These are phyloP conservation scores for Salix udensis DNA, from an alignment of 345 rosid species.

Conservation along the genomic window DNA sequence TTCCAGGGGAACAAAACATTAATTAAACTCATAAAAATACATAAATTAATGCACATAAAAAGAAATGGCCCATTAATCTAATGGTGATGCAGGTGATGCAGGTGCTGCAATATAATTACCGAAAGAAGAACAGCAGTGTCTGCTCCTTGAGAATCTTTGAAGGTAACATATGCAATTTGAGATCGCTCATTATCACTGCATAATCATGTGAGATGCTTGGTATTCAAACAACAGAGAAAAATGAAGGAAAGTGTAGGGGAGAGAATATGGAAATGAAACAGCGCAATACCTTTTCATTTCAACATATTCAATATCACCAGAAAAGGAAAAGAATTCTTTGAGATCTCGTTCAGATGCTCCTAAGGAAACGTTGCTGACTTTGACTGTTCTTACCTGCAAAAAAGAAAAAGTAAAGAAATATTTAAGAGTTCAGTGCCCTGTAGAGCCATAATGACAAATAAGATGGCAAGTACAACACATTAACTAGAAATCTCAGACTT, in stretches of 20 bases:
- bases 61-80: neutral
- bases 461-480: neutral
- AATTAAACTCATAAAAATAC: neutral
- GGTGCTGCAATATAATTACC: slow-evolving; percentile 36
- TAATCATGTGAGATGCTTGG: slow-evolving; percentile 12
- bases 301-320: slow-evolving; percentile 76
- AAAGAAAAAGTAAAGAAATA: neutral
- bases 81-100: too few relatives aligned
- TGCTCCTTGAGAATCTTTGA: slow-evolving; percentile 84
- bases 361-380: slow-evolving; percentile 68
- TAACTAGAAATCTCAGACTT: neutral
- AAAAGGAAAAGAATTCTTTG: slow-evolving; percentile 88
- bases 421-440: neutral
- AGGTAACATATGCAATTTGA: slow-evolving; percentile 72
- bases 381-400: slow-evolving; percentile 59
- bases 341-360: slow-evolving; percentile 70
- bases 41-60: neutral
- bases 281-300: slow-evolving; percentile 53
- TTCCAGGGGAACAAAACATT: neutral
- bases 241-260: neutral
- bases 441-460: neutral
- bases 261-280: neutral
- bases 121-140: slow-evolving; percentile 89
- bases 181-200: slow-evolving; percentile 64
- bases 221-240: neutral